A percentile compares a stretch with the other conserved stretches of the same genome.
Conservation (phyloP, 2,329 filamentous ascomycete species). For the Aspergillus nomiae region DNA sequence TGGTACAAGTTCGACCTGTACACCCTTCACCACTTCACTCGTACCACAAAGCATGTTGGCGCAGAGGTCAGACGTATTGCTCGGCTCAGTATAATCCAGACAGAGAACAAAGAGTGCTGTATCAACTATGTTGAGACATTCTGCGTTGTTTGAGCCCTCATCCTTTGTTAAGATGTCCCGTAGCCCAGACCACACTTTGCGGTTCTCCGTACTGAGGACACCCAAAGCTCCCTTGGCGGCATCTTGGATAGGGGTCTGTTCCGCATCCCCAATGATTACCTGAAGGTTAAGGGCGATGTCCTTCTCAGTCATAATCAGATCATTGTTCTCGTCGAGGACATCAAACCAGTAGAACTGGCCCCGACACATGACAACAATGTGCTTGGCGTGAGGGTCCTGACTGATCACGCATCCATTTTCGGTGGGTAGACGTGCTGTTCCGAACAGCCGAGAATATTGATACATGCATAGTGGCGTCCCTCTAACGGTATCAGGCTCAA, state of each 20-base stretch:
- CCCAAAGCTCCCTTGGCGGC: constrained; percentile 94
- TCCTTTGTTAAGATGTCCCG: constrained; percentile 85
- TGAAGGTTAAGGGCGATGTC: constrained; percentile 89
- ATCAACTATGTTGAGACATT: constrained; percentile 94
- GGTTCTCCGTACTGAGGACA: constrained; percentile 92
- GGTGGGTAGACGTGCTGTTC: constrained; percentile 90
- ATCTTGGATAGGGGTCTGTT: constrained; percentile 85
- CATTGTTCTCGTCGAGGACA: constrained; percentile 88
- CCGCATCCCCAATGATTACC: constrained; percentile 87
- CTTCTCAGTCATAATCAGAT: constrained; percentile 95
- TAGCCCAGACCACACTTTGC: constrained; percentile 91
- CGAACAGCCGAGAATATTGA: constrained; percentile 93
- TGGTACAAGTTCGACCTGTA: constrained; percentile 96
- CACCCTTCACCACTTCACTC: constrained; percentile 84
- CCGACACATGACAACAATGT: constrained; percentile 88
- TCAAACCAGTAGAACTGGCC: constrained; percentile 99
- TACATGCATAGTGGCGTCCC: constrained; percentile 95
- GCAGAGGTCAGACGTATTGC: constrained; percentile 79
- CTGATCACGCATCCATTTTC: constrained; percentile 95
- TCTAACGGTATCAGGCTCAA: constrained; percentile 83
- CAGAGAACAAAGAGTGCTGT: constrained; percentile 91
- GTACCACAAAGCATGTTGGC: constrained; percentile 98
- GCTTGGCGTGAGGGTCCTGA: constrained; percentile 89
- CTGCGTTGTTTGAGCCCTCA: constrained; percentile 87
- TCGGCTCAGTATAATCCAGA: constrained; percentile 86